Percentiles rank a stretch among this genome's conserved stretches.
These are phyloP conservation scores for Globisporangium megalacanthum DNA, from an alignment of 352 stramenopile species.

Conservation along the genomic window DNA sequence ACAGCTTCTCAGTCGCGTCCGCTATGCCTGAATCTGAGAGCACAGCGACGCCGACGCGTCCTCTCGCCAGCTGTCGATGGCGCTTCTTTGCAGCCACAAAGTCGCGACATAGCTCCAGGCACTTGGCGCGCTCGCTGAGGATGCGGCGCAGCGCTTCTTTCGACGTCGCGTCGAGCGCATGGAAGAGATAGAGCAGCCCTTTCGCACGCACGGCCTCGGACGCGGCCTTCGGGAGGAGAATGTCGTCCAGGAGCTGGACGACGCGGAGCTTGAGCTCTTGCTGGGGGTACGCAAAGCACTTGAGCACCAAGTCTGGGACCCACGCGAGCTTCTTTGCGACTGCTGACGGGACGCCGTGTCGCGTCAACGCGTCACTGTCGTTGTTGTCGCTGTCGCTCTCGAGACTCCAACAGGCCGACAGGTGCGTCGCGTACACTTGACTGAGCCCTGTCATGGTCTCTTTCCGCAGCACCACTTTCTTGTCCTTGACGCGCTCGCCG, in stretches of 20 bases:
- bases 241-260: constrained; percentile 80
- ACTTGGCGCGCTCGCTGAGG: constrained; percentile 57
- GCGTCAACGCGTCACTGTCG: constrained; percentile 10
- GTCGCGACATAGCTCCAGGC: constrained; percentile 18
- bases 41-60: background rate
- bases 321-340: constrained; percentile 69
- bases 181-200: constrained; percentile 67
- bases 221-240: constrained; percentile 68
- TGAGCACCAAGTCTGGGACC: constrained; percentile 80
- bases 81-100: constrained; percentile 51
- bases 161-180: constrained; percentile 47
- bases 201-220: constrained; percentile 48
- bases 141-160: constrained; percentile 73
- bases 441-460: constrained; percentile 87
- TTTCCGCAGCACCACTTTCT: constrained; percentile 71
- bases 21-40: constrained; percentile 13
- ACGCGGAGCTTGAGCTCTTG: constrained; percentile 81
- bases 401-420: constrained; percentile 50
- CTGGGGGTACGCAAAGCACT: constrained; percentile 82
- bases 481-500: constrained; percentile 87
- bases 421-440: constrained; percentile 71
- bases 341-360: constrained; percentile 24
- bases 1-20: constrained; percentile 28
- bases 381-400: constrained; percentile 14
- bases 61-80: constrained; percentile 23